Percentiles rank a stretch among this genome's conserved stretches.
Evolutionary conservation across 2,329 filamentous ascomycete genomes (phyloP).

Genomic region (Aspergillus transmontanensis): DNA sequence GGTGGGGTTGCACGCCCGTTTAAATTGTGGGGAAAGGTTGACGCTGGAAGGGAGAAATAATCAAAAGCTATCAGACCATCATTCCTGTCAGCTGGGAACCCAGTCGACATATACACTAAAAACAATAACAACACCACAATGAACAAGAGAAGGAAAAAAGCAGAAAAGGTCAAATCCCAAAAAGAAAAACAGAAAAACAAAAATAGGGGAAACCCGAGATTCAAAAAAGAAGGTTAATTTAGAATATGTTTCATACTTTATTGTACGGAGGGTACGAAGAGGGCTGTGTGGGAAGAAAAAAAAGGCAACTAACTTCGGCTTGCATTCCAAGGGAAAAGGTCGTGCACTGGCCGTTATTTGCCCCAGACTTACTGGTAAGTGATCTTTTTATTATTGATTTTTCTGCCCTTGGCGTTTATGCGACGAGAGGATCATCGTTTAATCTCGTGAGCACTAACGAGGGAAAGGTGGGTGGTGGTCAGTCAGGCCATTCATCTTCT

Average conservation of each 20-base stretch:
- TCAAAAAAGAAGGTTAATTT: not conserved
- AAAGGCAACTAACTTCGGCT: not conserved
- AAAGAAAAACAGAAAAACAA: not conserved
- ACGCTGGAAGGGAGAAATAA: too few relatives aligned
- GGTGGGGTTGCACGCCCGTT: too few relatives aligned
- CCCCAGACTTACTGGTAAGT: not conserved
- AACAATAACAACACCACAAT: not conserved
- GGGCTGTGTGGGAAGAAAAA: not conserved
- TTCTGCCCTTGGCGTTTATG: not conserved
- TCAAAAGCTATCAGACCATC: constrained; percentile 2
- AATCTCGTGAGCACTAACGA: not conserved
- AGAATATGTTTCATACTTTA: not conserved
- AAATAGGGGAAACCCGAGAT: not conserved
- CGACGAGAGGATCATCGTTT: not conserved
- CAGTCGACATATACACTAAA: too few relatives aligned
- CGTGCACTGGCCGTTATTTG: not conserved
- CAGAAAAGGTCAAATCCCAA: not conserved
- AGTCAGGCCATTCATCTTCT: not conserved
- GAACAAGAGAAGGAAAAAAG: not conserved
- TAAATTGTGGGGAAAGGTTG: not conserved
- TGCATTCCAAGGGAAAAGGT: not conserved
- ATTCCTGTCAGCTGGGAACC: not conserved
- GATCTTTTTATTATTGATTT: not conserved
- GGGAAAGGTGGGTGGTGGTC: not conserved
- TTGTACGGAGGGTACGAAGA: not conserved